These are phyloP conservation scores for Ottelia alismoides DNA, from an alignment of 106 monocot species.

Conservation along the genomic window DNA sequence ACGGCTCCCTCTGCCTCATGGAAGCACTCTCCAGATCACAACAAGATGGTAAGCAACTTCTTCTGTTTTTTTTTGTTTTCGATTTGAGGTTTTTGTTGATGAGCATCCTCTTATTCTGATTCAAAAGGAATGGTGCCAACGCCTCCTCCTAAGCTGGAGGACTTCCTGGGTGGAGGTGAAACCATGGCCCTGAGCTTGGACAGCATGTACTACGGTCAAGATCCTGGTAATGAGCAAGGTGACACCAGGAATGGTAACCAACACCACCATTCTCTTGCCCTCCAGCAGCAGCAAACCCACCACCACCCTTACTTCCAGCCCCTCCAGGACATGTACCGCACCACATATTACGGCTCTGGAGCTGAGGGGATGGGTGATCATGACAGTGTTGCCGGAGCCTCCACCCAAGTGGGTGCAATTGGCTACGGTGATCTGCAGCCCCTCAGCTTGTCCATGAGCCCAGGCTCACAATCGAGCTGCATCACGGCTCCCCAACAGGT, in stretches of 20 bases:
- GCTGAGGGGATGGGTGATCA: slow-evolving; percentile 16
- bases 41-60: slow-evolving; percentile 28
- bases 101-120: slow-evolving; percentile 4
- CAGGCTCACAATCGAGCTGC: slow-evolving; percentile 75
- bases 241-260: neutral
- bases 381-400: slow-evolving; percentile 18
- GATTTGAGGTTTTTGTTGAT: slow-evolving; percentile 10
- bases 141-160: slow-evolving; percentile 89
- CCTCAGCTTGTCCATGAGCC: slow-evolving; percentile 89
- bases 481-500: slow-evolving; percentile 39
- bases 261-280: neutral
- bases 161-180: slow-evolving; percentile 79
- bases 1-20: slow-evolving; percentile 97
- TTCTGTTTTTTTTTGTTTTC: slow-evolving; percentile 2
- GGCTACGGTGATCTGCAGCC: slow-evolving; percentile 65
- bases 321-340: too few relatives aligned
- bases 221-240: slow-evolving; percentile 2
- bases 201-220: slow-evolving; percentile 47
- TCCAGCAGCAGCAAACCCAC: slow-evolving; percentile 19
- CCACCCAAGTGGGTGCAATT: slow-evolving; percentile 29
- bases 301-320: slow-evolving; percentile 50
- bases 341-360: slow-evolving; percentile 15
- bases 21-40: slow-evolving; percentile 67
- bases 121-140: slow-evolving; percentile 69
- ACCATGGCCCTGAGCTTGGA: slow-evolving; percentile 62